phyloP scores from a whole-genome alignment of 371 early-diverging fungal species.

The Actinomortierella wolfii region DNA sequence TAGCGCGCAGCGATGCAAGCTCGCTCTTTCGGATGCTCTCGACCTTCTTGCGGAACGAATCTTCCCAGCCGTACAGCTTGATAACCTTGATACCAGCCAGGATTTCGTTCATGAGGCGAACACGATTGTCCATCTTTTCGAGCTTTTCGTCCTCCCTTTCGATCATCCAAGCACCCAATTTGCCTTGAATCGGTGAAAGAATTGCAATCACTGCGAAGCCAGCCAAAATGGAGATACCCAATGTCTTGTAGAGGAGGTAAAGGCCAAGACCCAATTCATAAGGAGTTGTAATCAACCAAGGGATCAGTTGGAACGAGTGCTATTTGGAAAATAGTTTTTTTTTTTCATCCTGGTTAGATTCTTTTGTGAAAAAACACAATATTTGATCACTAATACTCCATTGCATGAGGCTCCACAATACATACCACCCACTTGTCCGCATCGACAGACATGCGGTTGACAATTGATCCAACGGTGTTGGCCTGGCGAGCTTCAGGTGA shows the following conservation, averaged over 20 bases:
- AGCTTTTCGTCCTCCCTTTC: conserved; percentile 9
- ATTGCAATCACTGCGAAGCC: conserved; percentile 84
- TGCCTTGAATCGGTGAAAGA: conserved; percentile 69
- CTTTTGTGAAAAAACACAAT: too few species aligned
- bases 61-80: conserved; percentile 84
- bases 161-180: conserved; percentile 24
- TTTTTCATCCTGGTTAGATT: too few species aligned
- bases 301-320: neutral
- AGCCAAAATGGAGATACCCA: conserved; percentile 84
- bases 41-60: conserved; percentile 16
- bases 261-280: conserved; percentile 83
- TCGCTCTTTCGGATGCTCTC: conserved; percentile 52
- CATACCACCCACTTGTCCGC: conserved; percentile 36
- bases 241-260: conserved; percentile 70
- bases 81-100: conserved; percentile 92
- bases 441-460: conserved; percentile 86
- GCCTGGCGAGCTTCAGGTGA: conserved; percentile 80
- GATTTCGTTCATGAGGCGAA: conserved; percentile 72
- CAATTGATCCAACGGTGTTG: conserved; percentile 74
- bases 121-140: conserved; percentile 42
- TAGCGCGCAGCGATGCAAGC: conserved; percentile 27
- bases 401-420: too few species aligned
- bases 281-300: conserved; percentile 41
- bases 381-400: too few species aligned
- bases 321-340: too few species aligned